Evolutionary conservation across 2,329 filamentous ascomycete species (phyloP), one percentile per base, ranked within the genome.

Genomic region (Fusarium globosum): DNA sequence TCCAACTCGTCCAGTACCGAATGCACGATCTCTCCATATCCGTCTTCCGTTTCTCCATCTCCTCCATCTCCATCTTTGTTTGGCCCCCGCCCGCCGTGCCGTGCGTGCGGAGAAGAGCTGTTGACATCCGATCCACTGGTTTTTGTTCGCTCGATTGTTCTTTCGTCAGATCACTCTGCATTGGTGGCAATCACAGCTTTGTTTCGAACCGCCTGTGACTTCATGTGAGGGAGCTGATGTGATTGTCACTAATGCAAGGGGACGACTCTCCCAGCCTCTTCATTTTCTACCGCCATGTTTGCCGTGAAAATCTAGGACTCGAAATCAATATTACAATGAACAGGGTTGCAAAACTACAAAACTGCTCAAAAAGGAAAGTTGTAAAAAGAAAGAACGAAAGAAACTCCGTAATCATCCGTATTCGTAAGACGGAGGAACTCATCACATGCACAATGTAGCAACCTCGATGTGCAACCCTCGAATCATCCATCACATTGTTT

Each of bases 21-120:
- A 78, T 77, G 76, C 76, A 78, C 72, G 68, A 78, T 78, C 72
- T 77, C 63, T 72, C 73, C 69, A 71, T 77, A 42, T 61, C 61
- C 36, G 42, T 58, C 65, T 55, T 55, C 23, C 35, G 35, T 55
- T 30, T 41, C 35, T 69, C 65, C 65, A 68, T 68, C 4, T 33
- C 30, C 43, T 28, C 41, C 23, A 45, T 28, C 56, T 68, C 63
- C 65, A 68, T 68, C 63, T 68, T 68, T 68, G 68, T 73, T 72
- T 73, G 60, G 69, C 48, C 76, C 61, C 74, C 71, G 30, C 55
- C 23, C 41, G 35, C 59, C 45, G 23, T 63, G 72, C 69, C 58
- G 66, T 77, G 76, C 58, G 66, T 77, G 76, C 74, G 76, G 76
- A 77, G 76, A 78, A 55, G 30, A 78, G 70, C 61, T 59, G 63